Evolutionary conservation across 1,284 basidiomycete species (phyloP).

Genomic region (Microbotryum scabiosae): DNA sequence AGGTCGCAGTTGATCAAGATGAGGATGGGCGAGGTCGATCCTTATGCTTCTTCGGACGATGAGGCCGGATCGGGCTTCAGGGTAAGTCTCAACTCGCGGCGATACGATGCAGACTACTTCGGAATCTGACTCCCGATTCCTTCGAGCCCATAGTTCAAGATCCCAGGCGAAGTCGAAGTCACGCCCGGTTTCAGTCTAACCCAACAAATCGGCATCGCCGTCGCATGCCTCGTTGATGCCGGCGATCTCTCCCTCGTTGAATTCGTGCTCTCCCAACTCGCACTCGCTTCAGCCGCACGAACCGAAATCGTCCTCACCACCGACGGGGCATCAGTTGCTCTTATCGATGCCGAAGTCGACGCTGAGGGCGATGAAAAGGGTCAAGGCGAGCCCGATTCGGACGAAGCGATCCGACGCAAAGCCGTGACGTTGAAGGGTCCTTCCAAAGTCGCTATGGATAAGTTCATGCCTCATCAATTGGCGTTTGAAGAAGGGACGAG

Average conservation of each 20-base stretch:
- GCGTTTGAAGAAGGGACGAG: slow-evolving; percentile 51
- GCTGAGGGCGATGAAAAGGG: slow-evolving; percentile 47
- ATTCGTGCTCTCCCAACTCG: slow-evolving; percentile 68
- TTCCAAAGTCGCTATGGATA: slow-evolving; percentile 59
- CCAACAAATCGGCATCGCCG: slow-evolving; percentile 76
- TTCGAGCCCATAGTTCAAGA: no score
- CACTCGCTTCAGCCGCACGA: slow-evolving; percentile 57
- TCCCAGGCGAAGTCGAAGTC: slow-evolving; percentile 60
- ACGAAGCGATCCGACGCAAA: slow-evolving; percentile 37
- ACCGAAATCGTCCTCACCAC: slow-evolving; percentile 61
- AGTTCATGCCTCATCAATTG: slow-evolving; percentile 46
- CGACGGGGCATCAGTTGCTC: slow-evolving; percentile 44
- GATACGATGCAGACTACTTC: no score
- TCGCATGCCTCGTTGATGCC: slow-evolving; percentile 62
- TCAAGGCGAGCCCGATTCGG: slow-evolving; percentile 43
- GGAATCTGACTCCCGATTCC: no score
- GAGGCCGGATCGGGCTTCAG: slow-evolving; percentile 37
- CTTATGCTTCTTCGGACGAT: slow-evolving; percentile 46
- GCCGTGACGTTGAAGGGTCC: slow-evolving; percentile 44
- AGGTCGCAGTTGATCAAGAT: slow-evolving; percentile 22
- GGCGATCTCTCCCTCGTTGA: slow-evolving; percentile 57
- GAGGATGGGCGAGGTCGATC: slow-evolving; percentile 20
- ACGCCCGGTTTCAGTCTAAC: slow-evolving; percentile 83
- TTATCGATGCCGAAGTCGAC: slow-evolving; percentile 33
- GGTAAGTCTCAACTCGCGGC: not conserved